Evolutionary conservation across 352 stramenopile genomes (phyloP).

Genomic region (Phytophthora fragariaefolia): DNA sequence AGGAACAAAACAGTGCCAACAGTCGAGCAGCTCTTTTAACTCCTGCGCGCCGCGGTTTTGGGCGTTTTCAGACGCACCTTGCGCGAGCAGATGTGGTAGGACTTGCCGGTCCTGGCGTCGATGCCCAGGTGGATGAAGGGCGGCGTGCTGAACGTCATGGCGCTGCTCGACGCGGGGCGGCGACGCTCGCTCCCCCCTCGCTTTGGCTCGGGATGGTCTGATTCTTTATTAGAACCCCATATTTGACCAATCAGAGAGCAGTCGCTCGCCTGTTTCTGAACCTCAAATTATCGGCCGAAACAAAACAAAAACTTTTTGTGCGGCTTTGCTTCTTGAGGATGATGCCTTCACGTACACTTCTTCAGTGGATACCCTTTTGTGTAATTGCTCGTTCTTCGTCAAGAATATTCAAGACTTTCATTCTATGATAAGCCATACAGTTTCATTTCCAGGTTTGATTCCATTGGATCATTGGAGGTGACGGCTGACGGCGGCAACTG

Average conservation of each 20-base stretch:
- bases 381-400: too few species aligned
- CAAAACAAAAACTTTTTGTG: too few species aligned
- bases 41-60: slow-evolving; percentile 1
- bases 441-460: too few species aligned
- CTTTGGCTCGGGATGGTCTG: slow-evolving; percentile 1
- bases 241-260: not conserved
- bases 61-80: slow-evolving; percentile 53
- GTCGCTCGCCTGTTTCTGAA: slow-evolving; percentile 2
- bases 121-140: slow-evolving; percentile 85
- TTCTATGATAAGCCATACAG: too few species aligned
- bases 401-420: too few species aligned
- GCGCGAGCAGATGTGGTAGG: slow-evolving; percentile 83
- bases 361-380: too few species aligned
- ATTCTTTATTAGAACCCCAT: not conserved
- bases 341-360: too few species aligned
- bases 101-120: slow-evolving; percentile 85
- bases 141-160: slow-evolving; percentile 73
- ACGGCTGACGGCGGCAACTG: too few species aligned
- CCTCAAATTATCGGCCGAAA: too few species aligned
- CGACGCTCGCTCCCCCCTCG: slow-evolving; percentile 5
- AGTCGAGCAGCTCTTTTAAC: slow-evolving; percentile 10
- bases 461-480: too few species aligned
- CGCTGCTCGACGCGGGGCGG: slow-evolving; percentile 6
- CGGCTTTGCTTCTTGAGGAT: too few species aligned
- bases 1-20: not conserved